Conservation (phyloP, 495 filamentous ascomycete genomes). For the Recurvomyces mirabilis region DNA sequence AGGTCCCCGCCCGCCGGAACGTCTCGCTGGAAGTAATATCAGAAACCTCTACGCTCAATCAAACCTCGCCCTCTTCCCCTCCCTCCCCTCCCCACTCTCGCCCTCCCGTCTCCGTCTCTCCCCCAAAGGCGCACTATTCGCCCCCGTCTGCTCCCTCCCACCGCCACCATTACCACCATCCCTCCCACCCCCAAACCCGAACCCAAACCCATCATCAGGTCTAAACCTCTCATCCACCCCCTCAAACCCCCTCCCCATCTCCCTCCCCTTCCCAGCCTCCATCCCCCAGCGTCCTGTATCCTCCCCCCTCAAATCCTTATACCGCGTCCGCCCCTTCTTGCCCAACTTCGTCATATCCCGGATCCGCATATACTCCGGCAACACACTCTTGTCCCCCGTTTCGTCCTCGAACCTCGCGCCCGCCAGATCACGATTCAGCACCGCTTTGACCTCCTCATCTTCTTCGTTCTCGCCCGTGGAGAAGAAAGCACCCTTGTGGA, state of each 20-base stretch:
- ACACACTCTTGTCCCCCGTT: conserved; percentile 60
- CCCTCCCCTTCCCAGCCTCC: conserved; percentile 40
- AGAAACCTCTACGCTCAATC: no score
- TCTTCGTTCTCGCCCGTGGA: conserved; percentile 60
- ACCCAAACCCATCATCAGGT: no score
- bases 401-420: conserved; percentile 69
- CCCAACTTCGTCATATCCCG: conserved; percentile 89
- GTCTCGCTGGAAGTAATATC: no score
- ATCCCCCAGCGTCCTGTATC: conserved; percentile 80
- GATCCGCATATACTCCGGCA: conserved; percentile 90
- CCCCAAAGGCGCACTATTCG: conserved; percentile 50
- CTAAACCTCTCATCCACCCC: conserved; percentile 31
- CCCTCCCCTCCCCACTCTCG: conserved; percentile 31
- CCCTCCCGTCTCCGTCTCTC: conserved; percentile 30
- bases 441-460: conserved; percentile 57
- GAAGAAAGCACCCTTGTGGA: conserved; percentile 94
- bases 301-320: conserved; percentile 77
- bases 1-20: no score
- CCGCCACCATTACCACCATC: conserved; percentile 13
- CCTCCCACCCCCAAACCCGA: no score
- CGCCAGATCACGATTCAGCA: conserved; percentile 71
- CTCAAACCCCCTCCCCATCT: conserved; percentile 20
- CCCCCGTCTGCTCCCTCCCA: conserved; percentile 36
- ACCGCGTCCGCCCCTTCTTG: conserved; percentile 81
- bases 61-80: conserved; percentile 13